Conservation (phyloP, 2,329 filamentous ascomycete genomes). For the Cryoendolithus antarcticus region DNA sequence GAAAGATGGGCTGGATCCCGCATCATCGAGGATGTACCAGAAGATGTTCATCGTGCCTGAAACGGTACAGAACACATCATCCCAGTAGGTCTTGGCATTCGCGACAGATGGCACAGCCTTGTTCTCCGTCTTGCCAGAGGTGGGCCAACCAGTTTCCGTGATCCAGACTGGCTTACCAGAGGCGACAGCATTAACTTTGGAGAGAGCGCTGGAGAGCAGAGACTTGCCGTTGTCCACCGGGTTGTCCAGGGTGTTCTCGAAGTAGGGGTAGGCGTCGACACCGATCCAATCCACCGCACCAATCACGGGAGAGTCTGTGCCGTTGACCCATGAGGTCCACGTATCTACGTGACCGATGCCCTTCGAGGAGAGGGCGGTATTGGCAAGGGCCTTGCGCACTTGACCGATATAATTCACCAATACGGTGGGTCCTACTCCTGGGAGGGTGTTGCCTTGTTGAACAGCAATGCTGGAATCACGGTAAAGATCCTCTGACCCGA, state of each 20-base stretch:
- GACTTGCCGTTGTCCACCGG: constrained; percentile 49
- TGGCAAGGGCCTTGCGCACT: constrained; percentile 50
- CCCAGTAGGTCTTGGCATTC: constrained; percentile 73
- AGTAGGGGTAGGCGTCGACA: constrained; percentile 74
- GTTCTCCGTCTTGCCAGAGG: constrained; percentile 52
- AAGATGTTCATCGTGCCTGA: constrained; percentile 51
- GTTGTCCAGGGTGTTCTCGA: constrained; percentile 57
- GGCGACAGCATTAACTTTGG: constrained; percentile 45
- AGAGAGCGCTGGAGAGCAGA: constrained; percentile 57
- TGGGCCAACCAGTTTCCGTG: constrained; percentile 81
- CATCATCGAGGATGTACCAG: constrained; percentile 68
- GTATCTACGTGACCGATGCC: constrained; percentile 79
- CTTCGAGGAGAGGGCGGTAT: constrained; percentile 41
- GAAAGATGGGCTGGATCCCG: constrained; percentile 40
- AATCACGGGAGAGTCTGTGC: constrained; percentile 58
- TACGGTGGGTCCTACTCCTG: constrained; percentile 48
- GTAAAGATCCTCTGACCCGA: constrained; percentile 68
- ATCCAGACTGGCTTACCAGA: constrained; percentile 67
- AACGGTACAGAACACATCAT: constrained; percentile 59
- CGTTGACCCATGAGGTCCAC: constrained; percentile 62
- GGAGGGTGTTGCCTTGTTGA: constrained; percentile 44
- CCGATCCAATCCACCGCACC: constrained; percentile 65
- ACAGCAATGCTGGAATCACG: constrained; percentile 58
- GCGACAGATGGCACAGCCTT: constrained; percentile 48
- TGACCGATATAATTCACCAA: constrained; percentile 60